Percentiles rank a stretch among this genome's conserved stretches.
Conservation (phyloP, 176 grass and related monocot species). For the Lolium perenne region DNA sequence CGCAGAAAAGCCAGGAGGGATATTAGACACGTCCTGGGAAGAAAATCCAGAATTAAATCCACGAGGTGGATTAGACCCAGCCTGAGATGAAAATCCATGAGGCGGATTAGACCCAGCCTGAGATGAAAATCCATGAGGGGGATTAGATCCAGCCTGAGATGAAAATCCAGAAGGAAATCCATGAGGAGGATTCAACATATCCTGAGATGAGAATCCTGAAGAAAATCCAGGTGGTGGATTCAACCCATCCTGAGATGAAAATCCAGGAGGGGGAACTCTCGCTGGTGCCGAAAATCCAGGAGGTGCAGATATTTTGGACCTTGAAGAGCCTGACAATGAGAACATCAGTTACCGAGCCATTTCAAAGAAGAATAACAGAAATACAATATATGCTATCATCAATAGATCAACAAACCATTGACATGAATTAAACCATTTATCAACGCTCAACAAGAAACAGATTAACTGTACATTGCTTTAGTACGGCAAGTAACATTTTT, state of each 20-base stretch:
- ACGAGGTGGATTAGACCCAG: constrained; percentile 47
- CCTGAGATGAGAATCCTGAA: constrained; percentile 55
- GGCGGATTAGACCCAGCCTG: constrained; percentile 54
- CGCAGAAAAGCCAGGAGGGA: constrained; percentile 55
- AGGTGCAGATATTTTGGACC: constrained; percentile 55
- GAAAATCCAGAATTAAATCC: constrained; percentile 44
- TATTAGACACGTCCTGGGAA: constrained; percentile 58
- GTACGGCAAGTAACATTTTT: not conserved
- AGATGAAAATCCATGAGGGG: constrained; percentile 37
- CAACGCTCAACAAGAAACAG: constrained; percentile 18
- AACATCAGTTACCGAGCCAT: constrained; percentile 32
- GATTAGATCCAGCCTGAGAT: constrained; percentile 46
- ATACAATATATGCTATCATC: not conserved
- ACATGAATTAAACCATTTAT: not conserved
- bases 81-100: constrained; percentile 62
- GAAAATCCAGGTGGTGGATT: constrained; percentile 59
- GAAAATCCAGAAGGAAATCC: constrained; percentile 34
- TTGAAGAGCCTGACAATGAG: constrained; percentile 51
- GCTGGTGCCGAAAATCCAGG: constrained; percentile 66
- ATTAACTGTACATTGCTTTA: constrained; percentile 19
- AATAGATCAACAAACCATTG: constrained; percentile 26
- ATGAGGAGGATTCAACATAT: constrained; percentile 51
- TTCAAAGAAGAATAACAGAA: constrained; percentile 31
- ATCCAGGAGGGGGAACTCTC: constrained; percentile 66
- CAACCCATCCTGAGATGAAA: constrained; percentile 58